Conservation (phyloP, 805 yeast species). For the Pichia thaimueangensis region DNA sequence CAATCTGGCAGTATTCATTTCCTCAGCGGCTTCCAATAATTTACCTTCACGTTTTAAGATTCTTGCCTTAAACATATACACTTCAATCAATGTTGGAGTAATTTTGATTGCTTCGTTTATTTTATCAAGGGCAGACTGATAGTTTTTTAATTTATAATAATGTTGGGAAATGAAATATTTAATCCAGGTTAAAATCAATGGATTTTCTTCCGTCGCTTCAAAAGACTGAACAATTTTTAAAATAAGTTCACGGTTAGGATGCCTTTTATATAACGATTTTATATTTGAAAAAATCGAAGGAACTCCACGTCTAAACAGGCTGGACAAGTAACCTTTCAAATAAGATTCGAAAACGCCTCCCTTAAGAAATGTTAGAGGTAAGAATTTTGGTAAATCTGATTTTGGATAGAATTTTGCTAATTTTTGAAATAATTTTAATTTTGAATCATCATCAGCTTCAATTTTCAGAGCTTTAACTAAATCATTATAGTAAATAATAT, state of each 20-base stretch:
- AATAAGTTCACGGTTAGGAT: conserved; percentile 34
- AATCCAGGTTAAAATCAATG: conserved; percentile 59
- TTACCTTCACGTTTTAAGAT: conserved; percentile 69
- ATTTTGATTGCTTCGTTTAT: conserved; percentile 61
- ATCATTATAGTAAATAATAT: conserved; percentile 53
- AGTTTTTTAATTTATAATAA: conserved; percentile 49
- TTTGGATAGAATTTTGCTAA: conserved; percentile 69
- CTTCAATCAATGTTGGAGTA: conserved; percentile 81
- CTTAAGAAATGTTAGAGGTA: conserved; percentile 69
- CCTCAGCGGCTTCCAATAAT: conserved; percentile 51
- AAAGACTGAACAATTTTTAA: conserved; percentile 50
- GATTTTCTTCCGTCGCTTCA: conserved; percentile 29
- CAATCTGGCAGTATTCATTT: conserved; percentile 63
- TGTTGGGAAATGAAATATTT: conserved; percentile 76
- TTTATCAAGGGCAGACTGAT: conserved; percentile 45
- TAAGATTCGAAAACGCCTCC: conserved; percentile 38
- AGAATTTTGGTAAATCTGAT: conserved; percentile 70
- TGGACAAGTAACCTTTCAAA: conserved; percentile 47
- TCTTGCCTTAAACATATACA: conserved; percentile 74
- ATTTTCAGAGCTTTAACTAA: conserved; percentile 63
- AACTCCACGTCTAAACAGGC: conserved; percentile 70
- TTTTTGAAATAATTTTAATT: conserved; percentile 57
- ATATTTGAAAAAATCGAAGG: conserved; percentile 87
- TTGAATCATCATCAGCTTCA: conserved; percentile 38
- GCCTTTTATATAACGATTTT: conserved; percentile 65